phyloP scores from a whole-genome alignment of 2,329 filamentous ascomycete genomes.

The Alternaria sp. region DNA sequence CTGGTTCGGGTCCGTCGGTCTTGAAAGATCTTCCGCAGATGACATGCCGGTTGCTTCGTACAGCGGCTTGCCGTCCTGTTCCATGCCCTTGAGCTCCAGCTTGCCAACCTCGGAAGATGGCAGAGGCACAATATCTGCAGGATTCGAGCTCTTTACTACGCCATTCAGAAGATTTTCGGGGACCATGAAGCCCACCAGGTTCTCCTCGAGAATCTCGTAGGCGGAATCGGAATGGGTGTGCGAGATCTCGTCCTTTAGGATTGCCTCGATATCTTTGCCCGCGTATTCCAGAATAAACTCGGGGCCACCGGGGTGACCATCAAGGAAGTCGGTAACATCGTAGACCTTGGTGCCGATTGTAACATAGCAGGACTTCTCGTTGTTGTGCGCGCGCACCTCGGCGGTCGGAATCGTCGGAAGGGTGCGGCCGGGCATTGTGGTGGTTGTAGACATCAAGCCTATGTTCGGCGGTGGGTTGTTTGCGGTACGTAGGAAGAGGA shows the following conservation, averaged over 20 bases:
- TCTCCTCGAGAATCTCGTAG: conserved; percentile 94
- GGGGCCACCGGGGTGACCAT: conserved; percentile 87
- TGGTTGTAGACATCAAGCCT: conserved; percentile 23
- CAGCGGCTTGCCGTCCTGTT: conserved; percentile 54
- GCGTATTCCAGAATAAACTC: conserved; percentile 89
- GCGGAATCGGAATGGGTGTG: conserved; percentile 89
- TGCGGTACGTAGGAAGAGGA: neutral
- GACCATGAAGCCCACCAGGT: conserved; percentile 79
- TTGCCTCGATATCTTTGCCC: conserved; percentile 82
- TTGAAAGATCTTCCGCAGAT: conserved; percentile 81
- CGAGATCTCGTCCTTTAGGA: conserved; percentile 81
- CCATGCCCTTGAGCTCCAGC: conserved; percentile 57
- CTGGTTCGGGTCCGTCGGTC: conserved; percentile 75
- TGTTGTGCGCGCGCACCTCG: conserved; percentile 83
- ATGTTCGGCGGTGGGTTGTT: neutral
- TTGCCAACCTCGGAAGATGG: conserved; percentile 58
- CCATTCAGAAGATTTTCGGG: conserved; percentile 63
- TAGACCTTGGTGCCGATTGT: conserved; percentile 89
- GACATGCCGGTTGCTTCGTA: conserved; percentile 82
- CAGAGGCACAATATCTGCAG: conserved; percentile 60
- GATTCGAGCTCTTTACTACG: conserved; percentile 55
- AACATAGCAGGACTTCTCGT: conserved; percentile 86
- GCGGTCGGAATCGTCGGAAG: conserved; percentile 82
- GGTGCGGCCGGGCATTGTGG: conserved; percentile 75
- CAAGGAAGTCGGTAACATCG: conserved; percentile 90